A percentile compares a stretch with the other conserved stretches of the same genome.
Evolutionary conservation across 192 early-diverging fungal species (phyloP).

Genomic region (Backusella psychrophila): DNA sequence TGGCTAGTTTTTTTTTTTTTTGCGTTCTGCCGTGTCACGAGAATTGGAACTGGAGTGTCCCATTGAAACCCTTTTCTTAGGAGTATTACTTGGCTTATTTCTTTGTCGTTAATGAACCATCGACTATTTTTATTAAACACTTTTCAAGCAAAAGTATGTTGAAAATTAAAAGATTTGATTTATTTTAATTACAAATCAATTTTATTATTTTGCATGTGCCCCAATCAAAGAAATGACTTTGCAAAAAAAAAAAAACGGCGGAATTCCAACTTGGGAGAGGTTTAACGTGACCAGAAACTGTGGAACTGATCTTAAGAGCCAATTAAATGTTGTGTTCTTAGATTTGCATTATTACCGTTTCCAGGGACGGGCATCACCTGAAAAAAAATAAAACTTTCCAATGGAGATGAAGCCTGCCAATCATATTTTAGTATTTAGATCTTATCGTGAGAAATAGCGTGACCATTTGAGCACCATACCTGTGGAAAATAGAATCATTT

Average conservation of each 20-base stretch:
- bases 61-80: not conserved
- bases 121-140: too few relatives aligned
- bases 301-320: not conserved
- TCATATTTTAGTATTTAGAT: not conserved
- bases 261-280: not conserved
- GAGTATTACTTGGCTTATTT: not conserved
- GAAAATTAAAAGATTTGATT: not conserved
- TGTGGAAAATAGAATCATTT: not conserved
- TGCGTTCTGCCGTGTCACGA: not conserved
- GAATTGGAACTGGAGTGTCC: not conserved
- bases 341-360: constrained; percentile 2
- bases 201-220: not conserved
- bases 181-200: not conserved
- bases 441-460: constrained; percentile 5
- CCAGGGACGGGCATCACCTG: not conserved
- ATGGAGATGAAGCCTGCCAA: not conserved
- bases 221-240: not conserved
- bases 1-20: not conserved
- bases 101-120: not conserved
- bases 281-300: not conserved
- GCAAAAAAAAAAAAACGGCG: not conserved
- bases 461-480: not conserved
- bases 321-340: not conserved
- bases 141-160: not conserved
- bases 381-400: not conserved